Percentiles rank a stretch among this genome's conserved stretches.
Evolutionary conservation across 2,329 filamentous ascomycete genomes (phyloP).

Genomic region (Aotearoamyces nothofagi): DNA sequence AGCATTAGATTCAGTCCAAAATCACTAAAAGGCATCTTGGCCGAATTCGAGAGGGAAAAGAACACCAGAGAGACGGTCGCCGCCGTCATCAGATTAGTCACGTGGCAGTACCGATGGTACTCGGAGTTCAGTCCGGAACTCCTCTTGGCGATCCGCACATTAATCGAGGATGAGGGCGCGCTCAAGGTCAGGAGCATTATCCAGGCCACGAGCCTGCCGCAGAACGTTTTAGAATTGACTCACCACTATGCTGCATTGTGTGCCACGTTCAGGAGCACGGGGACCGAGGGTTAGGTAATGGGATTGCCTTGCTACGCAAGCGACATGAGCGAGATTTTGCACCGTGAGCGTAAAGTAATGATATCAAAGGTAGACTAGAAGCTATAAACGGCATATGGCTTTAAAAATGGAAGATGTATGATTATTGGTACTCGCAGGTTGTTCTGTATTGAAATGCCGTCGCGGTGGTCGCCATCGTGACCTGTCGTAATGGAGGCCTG

Average conservation of each 20-base stretch:
- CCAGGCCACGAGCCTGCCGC: slow-evolving; percentile 85
- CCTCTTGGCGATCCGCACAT: slow-evolving; percentile 70
- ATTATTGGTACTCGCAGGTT: no score
- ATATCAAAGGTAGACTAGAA: no score
- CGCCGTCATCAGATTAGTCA: slow-evolving; percentile 79
- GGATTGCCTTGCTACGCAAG: no score
- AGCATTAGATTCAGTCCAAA: slow-evolving; percentile 85
- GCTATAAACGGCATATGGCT: no score
- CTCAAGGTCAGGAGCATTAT: slow-evolving; percentile 97
- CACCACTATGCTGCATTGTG: slow-evolving; percentile 94
- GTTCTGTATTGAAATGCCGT: no score
- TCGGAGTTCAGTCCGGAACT: slow-evolving; percentile 95
- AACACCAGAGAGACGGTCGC: slow-evolving; percentile 70
- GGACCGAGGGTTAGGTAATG: slow-evolving; percentile 29
- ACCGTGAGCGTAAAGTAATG: no score
- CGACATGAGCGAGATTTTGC: no score
- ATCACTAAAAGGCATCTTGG: slow-evolving; percentile 72
- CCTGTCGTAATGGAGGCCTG: no score
- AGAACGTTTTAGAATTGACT: slow-evolving; percentile 84
- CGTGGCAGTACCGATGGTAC: slow-evolving; percentile 99
- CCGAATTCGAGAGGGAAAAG: slow-evolving; percentile 60
- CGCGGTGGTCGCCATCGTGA: no score
- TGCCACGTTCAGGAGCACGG: slow-evolving; percentile 87
- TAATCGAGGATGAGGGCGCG: slow-evolving; percentile 95
- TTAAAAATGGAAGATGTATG: no score